Conservation (phyloP, 2,329 filamentous ascomycete genomes). For the Fonsecaea pugnacius region DNA sequence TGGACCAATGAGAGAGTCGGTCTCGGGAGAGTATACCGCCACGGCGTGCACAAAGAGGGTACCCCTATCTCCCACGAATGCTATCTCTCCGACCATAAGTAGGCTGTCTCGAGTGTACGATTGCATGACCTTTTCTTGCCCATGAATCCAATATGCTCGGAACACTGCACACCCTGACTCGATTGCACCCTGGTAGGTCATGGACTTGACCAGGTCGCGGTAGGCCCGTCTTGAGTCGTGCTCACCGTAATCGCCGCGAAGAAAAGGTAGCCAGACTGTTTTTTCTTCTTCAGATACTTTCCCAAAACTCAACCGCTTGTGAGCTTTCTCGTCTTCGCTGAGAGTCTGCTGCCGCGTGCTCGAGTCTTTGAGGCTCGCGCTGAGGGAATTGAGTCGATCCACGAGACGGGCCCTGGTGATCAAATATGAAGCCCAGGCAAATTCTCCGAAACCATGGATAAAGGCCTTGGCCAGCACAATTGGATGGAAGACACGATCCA, state of each 20-base stretch:
- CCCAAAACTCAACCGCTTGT: constrained; percentile 10
- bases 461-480: constrained; percentile 30
- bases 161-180: constrained; percentile 28
- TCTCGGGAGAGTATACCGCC: constrained; percentile 31
- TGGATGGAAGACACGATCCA: constrained; percentile 35
- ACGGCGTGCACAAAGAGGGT: constrained; percentile 26
- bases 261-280: constrained; percentile 25
- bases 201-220: constrained; percentile 28
- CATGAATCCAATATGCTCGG: constrained; percentile 24
- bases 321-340: constrained; percentile 23
- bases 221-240: constrained; percentile 21
- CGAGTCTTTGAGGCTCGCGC: background rate
- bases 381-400: constrained; percentile 20
- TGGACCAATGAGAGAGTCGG: constrained; percentile 25
- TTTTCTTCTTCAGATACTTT: constrained; percentile 19
- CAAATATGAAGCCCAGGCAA: constrained; percentile 25
- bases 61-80: constrained; percentile 30
- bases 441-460: constrained; percentile 30
- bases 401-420: constrained; percentile 26
- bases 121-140: constrained; percentile 14
- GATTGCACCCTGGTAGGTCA: constrained; percentile 33
- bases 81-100: constrained; percentile 26
- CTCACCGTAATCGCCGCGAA: constrained; percentile 30
- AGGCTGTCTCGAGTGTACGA: constrained; percentile 16
- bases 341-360: background rate